Evolutionary conservation across 768 basidiomycete genomes (phyloP).

Genomic region (Rhodotorula graminis): DNA sequence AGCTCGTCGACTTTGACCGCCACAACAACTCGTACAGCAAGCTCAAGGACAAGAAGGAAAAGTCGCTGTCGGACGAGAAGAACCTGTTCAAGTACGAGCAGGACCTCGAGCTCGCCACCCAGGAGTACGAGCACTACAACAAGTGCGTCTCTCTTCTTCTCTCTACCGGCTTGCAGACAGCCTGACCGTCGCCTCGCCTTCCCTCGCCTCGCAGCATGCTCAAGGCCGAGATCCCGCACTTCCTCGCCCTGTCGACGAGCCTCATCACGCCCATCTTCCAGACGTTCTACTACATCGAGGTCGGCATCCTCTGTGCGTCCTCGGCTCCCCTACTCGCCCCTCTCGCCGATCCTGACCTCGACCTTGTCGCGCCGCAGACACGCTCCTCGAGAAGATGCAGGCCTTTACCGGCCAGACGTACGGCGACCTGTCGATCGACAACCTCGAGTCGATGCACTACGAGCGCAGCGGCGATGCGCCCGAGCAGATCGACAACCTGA

Average conservation of each 20-base stretch:
- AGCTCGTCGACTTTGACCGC: slow-evolving; percentile 90
- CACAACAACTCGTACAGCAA: slow-evolving; percentile 94
- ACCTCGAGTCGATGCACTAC: slow-evolving; percentile 68
- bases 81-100: slow-evolving; percentile 50
- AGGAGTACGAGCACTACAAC: slow-evolving; percentile 53
- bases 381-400: slow-evolving; percentile 89
- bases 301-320: slow-evolving; percentile 49
- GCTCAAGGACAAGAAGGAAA: slow-evolving; percentile 75
- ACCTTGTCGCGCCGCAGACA: slow-evolving; percentile 77
- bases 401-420: slow-evolving; percentile 73
- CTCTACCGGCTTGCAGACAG: no score
- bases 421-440: slow-evolving; percentile 55
- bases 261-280: slow-evolving; percentile 98
- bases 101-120: slow-evolving; percentile 51
- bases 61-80: slow-evolving; percentile 64
- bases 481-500: slow-evolving; percentile 50
- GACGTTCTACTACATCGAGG: slow-evolving; percentile 99
- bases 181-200: no score
- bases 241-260: slow-evolving; percentile 76
- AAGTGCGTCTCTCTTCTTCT: slow-evolving; percentile 25
- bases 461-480: slow-evolving; percentile 76
- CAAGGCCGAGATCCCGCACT: slow-evolving; percentile 89
- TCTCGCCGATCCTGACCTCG: slow-evolving; percentile 49
- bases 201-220: slow-evolving; percentile 55
- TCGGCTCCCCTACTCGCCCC: not conserved